phyloP scores from a whole-genome alignment of 2,329 filamentous ascomycete species.

The Pseudogymnoascus sp. region DNA sequence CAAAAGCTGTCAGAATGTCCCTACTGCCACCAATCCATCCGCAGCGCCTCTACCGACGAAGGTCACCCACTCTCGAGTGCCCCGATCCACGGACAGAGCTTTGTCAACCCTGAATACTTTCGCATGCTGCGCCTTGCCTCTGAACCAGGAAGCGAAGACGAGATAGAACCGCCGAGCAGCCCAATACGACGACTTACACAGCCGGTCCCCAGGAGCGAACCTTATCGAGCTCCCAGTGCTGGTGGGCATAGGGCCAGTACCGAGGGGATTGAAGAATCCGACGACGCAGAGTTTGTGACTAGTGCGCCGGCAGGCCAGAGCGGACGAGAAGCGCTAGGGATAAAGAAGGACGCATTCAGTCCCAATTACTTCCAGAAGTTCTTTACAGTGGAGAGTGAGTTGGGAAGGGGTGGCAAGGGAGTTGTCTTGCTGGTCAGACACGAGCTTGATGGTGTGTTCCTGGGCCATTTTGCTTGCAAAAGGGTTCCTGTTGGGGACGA shows the following conservation, averaged over 20 bases:
- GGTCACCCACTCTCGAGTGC: conserved; percentile 38
- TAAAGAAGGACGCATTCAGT: conserved; percentile 79
- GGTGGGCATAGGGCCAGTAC: conserved; percentile 20
- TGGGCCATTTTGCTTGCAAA: conserved; percentile 91
- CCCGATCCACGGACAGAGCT: conserved; percentile 47
- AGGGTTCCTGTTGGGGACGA: conserved; percentile 92
- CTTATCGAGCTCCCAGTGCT: conserved; percentile 17
- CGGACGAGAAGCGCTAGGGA: conserved; percentile 52
- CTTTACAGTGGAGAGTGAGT: conserved; percentile 78
- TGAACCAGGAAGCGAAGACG: conserved; percentile 39
- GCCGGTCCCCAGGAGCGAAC: conserved; percentile 21
- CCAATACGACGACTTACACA: conserved; percentile 42
- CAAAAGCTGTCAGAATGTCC: conserved; percentile 65
- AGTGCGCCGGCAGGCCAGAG: conserved; percentile 38
- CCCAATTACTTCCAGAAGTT: conserved; percentile 89
- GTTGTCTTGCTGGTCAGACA: conserved; percentile 93
- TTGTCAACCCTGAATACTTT: conserved; percentile 89
- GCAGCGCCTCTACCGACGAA: conserved; percentile 42
- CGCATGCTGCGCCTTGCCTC: conserved; percentile 69
- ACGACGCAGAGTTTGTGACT: conserved; percentile 42
- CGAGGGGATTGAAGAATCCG: conserved; percentile 13
- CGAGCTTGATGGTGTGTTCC: conserved; percentile 76
- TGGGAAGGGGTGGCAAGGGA: conserved; percentile 87
- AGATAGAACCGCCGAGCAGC: conserved; percentile 37
- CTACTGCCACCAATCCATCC: conserved; percentile 28